Conservation (phyloP, 805 yeast species). For the Monosporozyma siamensis region DNA sequence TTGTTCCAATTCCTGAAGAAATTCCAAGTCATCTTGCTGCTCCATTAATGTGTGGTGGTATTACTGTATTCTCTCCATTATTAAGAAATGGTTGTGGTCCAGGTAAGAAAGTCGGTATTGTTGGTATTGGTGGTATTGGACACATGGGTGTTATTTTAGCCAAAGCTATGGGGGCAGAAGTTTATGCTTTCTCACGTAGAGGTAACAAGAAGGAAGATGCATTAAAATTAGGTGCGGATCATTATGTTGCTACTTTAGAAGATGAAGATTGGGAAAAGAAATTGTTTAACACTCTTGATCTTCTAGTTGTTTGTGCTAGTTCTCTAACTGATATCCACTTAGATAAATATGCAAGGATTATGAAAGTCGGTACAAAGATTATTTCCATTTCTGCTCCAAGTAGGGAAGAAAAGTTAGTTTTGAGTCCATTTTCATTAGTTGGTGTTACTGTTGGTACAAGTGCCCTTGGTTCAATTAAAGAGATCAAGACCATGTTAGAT, state of each 20-base stretch:
- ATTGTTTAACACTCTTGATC: conserved; percentile 33
- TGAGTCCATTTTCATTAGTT: conserved; percentile 11
- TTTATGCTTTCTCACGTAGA: conserved; percentile 46
- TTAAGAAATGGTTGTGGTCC: conserved; percentile 42
- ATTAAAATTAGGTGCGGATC: conserved; percentile 42
- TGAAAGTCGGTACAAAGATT: conserved; percentile 31
- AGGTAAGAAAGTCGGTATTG: conserved; percentile 43
- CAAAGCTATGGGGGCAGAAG: conserved; percentile 52
- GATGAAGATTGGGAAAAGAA: conserved; percentile 34
- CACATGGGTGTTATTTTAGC: conserved; percentile 49
- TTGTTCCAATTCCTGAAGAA: conserved; percentile 51
- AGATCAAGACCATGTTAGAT: conserved; percentile 39
- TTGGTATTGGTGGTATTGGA: conserved; percentile 51
- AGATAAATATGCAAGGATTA: conserved; percentile 23
- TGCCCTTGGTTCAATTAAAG: conserved; percentile 37
- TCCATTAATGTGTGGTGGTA: conserved; percentile 71
- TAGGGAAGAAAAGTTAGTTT: conserved; percentile 8
- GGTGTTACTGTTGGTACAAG: conserved; percentile 28
- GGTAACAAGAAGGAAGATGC: conserved; percentile 42
- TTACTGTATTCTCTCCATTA: conserved; percentile 63
- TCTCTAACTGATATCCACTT: conserved; percentile 34
- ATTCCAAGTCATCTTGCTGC: conserved; percentile 49
- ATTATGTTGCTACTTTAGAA: conserved; percentile 45
- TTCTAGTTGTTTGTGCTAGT: conserved; percentile 41
- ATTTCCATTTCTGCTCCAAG: conserved; percentile 20